Evolutionary conservation across 805 yeast species (phyloP).

Genomic region (Henningerozyma blattae): DNA sequence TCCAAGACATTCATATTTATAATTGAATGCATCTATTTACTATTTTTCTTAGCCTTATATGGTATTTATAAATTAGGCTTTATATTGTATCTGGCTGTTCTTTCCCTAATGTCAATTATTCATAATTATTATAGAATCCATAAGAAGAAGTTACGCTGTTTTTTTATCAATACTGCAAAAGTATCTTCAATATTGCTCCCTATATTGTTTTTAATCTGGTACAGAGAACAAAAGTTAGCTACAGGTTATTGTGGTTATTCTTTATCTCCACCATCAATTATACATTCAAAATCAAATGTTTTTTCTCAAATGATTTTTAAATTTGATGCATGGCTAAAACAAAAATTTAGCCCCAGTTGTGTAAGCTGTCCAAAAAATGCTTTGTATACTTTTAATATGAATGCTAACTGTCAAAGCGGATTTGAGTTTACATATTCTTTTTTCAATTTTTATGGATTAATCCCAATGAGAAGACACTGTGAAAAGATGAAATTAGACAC

Average conservation of each 20-base stretch:
- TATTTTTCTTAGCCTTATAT: too few species aligned
- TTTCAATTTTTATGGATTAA: conserved; percentile 33
- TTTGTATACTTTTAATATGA: conserved; percentile 49
- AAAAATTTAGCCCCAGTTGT: conserved; percentile 48
- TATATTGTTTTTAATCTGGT: conserved; percentile 41
- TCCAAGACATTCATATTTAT: too few species aligned
- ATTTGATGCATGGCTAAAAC: conserved; percentile 35
- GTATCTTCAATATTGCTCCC: conserved; percentile 15
- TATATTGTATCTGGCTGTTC: too few species aligned
- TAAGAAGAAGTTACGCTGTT: too few species aligned
- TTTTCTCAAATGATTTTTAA: conserved; percentile 2
- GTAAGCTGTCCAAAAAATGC: conserved; percentile 74
- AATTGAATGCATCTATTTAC: too few species aligned
- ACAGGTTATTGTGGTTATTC: conserved; percentile 72
- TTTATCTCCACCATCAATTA: conserved; percentile 13
- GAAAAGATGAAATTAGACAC: conserved; percentile 59
- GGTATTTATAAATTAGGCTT: too few species aligned
- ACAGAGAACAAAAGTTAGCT: conserved; percentile 46
- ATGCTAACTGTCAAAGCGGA: conserved; percentile 61
- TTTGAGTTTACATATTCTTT: conserved; percentile 32
- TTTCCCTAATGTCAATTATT: too few species aligned
- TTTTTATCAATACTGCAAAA: too few species aligned
- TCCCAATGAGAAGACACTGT: conserved; percentile 58
- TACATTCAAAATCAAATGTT: not conserved
- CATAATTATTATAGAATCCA: too few species aligned